Evolutionary conservation across 2,329 filamentous ascomycete genomes (phyloP).

Genomic region (Aureobasidium uvarum): DNA sequence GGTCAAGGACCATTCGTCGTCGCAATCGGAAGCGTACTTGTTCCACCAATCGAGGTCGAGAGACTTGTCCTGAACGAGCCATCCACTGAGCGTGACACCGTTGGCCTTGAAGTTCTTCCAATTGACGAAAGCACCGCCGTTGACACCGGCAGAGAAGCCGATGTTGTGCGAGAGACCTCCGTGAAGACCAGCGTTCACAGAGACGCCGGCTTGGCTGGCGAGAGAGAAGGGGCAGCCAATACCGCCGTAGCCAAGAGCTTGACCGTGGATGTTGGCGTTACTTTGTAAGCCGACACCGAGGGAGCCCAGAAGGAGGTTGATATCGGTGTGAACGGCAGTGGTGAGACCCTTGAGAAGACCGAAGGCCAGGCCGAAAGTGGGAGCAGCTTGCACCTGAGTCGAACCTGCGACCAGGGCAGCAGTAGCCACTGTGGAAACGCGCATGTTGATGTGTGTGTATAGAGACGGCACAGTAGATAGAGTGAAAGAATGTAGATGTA

Average conservation of each 20-base stretch:
- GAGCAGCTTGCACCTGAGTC: slow-evolving; percentile 21
- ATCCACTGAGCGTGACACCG: slow-evolving; percentile 37
- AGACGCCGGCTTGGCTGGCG: slow-evolving; percentile 5
- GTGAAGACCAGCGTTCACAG: slow-evolving; percentile 18
- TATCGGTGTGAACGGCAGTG: slow-evolving; percentile 6
- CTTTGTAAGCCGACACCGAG: slow-evolving; percentile 5
- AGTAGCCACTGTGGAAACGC: slow-evolving; percentile 13
- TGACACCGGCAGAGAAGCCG: background rate
- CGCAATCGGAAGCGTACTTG: slow-evolving; percentile 16
- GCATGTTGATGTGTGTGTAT: slow-evolving; percentile 13
- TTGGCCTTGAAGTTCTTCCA: slow-evolving; percentile 33
- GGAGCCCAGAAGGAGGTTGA: slow-evolving; percentile 12
- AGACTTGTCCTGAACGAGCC: slow-evolving; percentile 37
- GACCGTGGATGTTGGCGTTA: slow-evolving; percentile 14
- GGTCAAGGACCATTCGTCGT: slow-evolving; percentile 42
- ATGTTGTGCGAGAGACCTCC: slow-evolving; percentile 15
- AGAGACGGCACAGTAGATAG: background rate
- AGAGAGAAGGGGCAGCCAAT: slow-evolving; percentile 17
- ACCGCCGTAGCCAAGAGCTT: slow-evolving; percentile 13
- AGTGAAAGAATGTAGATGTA: background rate
- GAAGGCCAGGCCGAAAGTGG: slow-evolving; percentile 12
- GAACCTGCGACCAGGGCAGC: slow-evolving; percentile 21
- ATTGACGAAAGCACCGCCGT: slow-evolving; percentile 27
- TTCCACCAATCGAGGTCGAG: slow-evolving; percentile 22
- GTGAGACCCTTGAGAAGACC: slow-evolving; percentile 11